Percentiles rank a stretch among this genome's conserved stretches.
phyloP scores from a whole-genome alignment of 2,329 filamentous ascomycete species.

The Lasiodiplodia gonubiensis region DNA sequence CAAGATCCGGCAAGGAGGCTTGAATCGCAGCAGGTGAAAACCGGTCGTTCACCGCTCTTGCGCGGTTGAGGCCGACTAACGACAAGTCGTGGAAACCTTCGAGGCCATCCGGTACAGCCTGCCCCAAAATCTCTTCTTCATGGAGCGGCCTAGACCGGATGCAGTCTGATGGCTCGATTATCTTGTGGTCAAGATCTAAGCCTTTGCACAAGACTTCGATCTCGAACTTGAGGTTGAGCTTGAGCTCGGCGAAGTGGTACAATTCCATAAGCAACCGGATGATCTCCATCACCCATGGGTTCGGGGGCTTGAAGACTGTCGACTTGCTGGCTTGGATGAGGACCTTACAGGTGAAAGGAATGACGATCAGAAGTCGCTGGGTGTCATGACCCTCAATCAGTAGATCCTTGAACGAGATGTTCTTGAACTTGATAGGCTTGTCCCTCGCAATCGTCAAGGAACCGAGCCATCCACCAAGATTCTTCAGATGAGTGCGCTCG shows the following conservation, averaged over 20 bases:
- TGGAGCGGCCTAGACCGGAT: conserved; percentile 78
- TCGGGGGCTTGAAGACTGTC: conserved; percentile 89
- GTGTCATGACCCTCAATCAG: conserved; percentile 93
- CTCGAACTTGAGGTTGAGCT: conserved; percentile 97
- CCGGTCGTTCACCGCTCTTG: conserved; percentile 66
- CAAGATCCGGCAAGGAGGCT: conserved; percentile 82
- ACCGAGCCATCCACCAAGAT: conserved; percentile 91
- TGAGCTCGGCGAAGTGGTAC: conserved; percentile 90
- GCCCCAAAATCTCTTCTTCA: conserved; percentile 61
- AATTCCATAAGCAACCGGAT: conserved; percentile 88
- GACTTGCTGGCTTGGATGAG: conserved; percentile 83
- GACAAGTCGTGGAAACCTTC: conserved; percentile 85
- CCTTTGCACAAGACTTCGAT: conserved; percentile 97
- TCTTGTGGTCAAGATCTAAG: conserved; percentile 88
- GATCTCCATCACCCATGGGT: conserved; percentile 98
- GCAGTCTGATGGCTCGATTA: conserved; percentile 83
- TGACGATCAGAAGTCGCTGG: conserved; percentile 87
- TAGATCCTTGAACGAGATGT: conserved; percentile 96
- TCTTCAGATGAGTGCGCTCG: conserved; percentile 89
- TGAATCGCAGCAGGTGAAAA: conserved; percentile 80
- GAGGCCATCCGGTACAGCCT: conserved; percentile 67
- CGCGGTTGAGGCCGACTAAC: conserved; percentile 65
- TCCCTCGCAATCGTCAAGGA: conserved; percentile 91
- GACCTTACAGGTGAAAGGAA: conserved; percentile 97
- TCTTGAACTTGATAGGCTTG: conserved; percentile 93